phyloP scores from a whole-genome alignment of 352 stramenopile genomes.

The Pythium insidiosum region DNA sequence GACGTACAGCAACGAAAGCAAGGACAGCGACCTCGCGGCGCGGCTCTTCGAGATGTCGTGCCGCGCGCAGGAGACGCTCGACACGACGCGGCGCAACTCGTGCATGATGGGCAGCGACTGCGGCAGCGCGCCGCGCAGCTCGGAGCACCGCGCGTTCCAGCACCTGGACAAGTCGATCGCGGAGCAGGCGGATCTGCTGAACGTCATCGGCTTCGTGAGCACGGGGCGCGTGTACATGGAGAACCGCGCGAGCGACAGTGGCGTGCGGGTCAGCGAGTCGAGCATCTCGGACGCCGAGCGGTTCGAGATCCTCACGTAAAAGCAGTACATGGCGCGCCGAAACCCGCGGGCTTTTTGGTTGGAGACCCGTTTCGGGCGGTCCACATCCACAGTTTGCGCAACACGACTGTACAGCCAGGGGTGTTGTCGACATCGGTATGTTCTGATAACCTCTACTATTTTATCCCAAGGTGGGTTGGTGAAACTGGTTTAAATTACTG shows the following conservation, averaged over 20 bases:
- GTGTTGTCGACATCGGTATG: too few relatives aligned
- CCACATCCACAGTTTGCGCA: too few relatives aligned
- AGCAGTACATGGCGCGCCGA: too few relatives aligned
- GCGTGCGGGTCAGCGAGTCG: conserved; percentile 59
- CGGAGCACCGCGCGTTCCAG: conserved; percentile 66
- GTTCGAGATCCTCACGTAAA: conserved; percentile 53
- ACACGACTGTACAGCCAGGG: too few relatives aligned
- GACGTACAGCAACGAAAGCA: conserved; percentile 15
- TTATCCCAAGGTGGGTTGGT: too few relatives aligned
- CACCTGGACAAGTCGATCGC: conserved; percentile 67
- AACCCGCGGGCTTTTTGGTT: too few relatives aligned
- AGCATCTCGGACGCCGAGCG: conserved; percentile 40
- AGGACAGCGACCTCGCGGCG: conserved; percentile 30
- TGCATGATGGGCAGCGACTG: conserved; percentile 78
- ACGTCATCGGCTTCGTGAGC: conserved; percentile 69
- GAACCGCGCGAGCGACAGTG: conserved; percentile 31
- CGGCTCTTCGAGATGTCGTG: conserved; percentile 57
- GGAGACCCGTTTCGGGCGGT: too few relatives aligned
- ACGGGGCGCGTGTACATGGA: conserved; percentile 74
- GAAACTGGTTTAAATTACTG: too few relatives aligned
- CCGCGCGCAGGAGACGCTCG: conserved; percentile 51
- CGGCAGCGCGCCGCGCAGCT: conserved; percentile 49
- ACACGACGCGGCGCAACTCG: conserved; percentile 60
- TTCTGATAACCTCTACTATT: too few relatives aligned
- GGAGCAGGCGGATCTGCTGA: conserved; percentile 63